A percentile compares a stretch with the other conserved stretches of the same genome.
Conservation (phyloP, 441 rosid species). For the Aquilaria agallochum region DNA sequence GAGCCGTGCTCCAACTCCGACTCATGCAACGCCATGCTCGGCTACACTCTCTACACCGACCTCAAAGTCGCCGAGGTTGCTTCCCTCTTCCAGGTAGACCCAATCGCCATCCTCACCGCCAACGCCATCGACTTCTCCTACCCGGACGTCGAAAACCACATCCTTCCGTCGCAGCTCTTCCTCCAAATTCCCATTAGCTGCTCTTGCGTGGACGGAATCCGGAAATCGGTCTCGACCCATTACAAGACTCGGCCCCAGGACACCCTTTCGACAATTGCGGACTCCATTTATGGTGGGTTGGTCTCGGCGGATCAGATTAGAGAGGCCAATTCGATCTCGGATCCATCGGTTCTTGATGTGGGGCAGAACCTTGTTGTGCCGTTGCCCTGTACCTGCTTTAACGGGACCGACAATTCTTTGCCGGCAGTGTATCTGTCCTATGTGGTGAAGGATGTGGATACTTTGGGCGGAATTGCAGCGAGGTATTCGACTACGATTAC, state of each 20-base stretch:
- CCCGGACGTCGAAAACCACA: slow-evolving; percentile 89
- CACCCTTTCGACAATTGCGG: slow-evolving; percentile 55
- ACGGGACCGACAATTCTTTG: slow-evolving; percentile 72
- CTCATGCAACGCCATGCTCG: slow-evolving; percentile 79
- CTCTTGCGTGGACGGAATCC: slow-evolving; percentile 85
- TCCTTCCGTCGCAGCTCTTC: slow-evolving; percentile 82
- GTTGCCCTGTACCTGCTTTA: slow-evolving; percentile 89
- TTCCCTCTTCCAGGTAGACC: slow-evolving; percentile 91
- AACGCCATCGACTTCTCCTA: slow-evolving; percentile 86
- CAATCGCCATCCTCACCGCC: slow-evolving; percentile 60
- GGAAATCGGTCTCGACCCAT: slow-evolving; percentile 66
- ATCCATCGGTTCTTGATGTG: slow-evolving; percentile 63
- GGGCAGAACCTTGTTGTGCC: slow-evolving; percentile 74
- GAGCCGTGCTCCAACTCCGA: slow-evolving; percentile 86
- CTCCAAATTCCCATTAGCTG: slow-evolving; percentile 76
- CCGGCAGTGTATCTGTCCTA: slow-evolving; percentile 86
- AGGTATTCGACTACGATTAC: slow-evolving; percentile 71
- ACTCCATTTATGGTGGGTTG: slow-evolving; percentile 68
- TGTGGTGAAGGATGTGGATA: slow-evolving; percentile 67
- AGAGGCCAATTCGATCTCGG: slow-evolving; percentile 73
- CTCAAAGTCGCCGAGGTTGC: slow-evolving; percentile 90
- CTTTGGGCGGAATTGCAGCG: slow-evolving; percentile 65
- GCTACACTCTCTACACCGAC: slow-evolving; percentile 89
- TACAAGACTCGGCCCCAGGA: slow-evolving; percentile 90
- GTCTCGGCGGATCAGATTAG: slow-evolving; percentile 89